phyloP scores from a whole-genome alignment of 208 protist genomes.

The Tetramitus jugosus region DNA sequence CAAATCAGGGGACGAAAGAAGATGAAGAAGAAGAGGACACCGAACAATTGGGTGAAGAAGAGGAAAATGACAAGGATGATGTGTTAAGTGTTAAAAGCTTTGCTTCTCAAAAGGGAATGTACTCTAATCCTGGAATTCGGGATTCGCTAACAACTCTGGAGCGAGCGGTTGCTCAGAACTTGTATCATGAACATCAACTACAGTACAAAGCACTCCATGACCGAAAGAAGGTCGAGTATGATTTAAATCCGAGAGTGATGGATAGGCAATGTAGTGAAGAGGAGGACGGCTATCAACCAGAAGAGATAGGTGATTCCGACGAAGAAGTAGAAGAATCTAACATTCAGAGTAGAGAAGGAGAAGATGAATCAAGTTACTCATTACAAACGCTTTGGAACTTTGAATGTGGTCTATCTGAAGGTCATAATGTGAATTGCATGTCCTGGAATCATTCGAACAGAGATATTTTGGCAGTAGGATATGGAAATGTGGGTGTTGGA shows the following conservation, averaged over 20 bases:
- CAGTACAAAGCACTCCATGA: background rate
- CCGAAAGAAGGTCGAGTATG: background rate
- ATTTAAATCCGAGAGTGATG: background rate
- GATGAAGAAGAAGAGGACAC: slow-evolving; percentile 10
- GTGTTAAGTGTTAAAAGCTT: background rate
- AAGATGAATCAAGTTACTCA: background rate
- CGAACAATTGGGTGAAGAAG: too few relatives aligned
- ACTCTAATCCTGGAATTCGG: background rate
- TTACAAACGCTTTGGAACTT: slow-evolving; percentile 73
- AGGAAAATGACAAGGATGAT: background rate
- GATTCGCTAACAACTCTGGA: background rate
- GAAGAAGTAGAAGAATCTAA: background rate
- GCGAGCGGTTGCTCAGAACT: background rate
- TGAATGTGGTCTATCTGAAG: slow-evolving; percentile 54
- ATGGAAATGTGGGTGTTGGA: slow-evolving; percentile 41
- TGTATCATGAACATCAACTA: background rate
- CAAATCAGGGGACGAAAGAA: background rate
- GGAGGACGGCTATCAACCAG: background rate
- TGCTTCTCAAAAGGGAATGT: background rate
- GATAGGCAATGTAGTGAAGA: background rate
- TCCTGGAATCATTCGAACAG: slow-evolving; percentile 73
- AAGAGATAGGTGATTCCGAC: background rate
- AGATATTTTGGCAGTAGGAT: slow-evolving; percentile 78
- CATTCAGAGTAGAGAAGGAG: background rate
- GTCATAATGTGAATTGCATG: slow-evolving; percentile 72